Evolutionary conservation across 2,329 filamentous ascomycete genomes (phyloP), one percentile per base, ranked within the genome.

Genomic region (Xylariaceae sp.): DNA sequence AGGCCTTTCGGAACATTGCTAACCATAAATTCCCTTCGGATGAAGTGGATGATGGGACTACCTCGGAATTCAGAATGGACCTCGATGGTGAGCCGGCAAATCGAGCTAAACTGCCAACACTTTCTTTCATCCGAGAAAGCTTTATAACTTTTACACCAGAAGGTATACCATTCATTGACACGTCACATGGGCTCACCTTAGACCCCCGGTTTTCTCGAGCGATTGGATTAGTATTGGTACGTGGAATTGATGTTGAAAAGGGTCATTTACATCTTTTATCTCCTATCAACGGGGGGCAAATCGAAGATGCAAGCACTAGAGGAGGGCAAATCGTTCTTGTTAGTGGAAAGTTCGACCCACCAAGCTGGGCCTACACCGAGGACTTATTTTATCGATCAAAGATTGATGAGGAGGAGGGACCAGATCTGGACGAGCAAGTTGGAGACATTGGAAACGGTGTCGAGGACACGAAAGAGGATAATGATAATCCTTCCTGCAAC

Each of bases 341-440:
- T 1, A 81, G 85, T 48, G 88, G 88, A 2, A 86, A 82, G 60
- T 83, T 89, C 50, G 88, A 91, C 63, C 73, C 81, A 1, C 86
- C 87, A 0, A 83, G 78, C 3, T 91, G 87, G 86, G 84, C 85
- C 1, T 89, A 88, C 57, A 82, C 82, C 0, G 87, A 90, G 65
- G 82, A 86, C 29, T 60, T 85, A 13, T 79, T 84, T 58, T 63
- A 59, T 37, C 56, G 57, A 68, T 71, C 11, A 66, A 46, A 54
- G 15, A 53, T 32, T 15, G 60, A 65, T 5, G 58, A 9, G 7
- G 59, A 56, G 4, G 64, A 64, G 26, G 53, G 41, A 18, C 37
- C 49, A 6, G 66, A 61, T 11, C 44, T 49, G 2, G 63, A 69
- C 4, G 57, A 63, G 15, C 50, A 57, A 13, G 54, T 70, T 24